Evolutionary conservation across 2,329 filamentous ascomycete species (phyloP), one percentile per base, ranked within the genome.

Genomic region (Verticillium tricorpus): DNA sequence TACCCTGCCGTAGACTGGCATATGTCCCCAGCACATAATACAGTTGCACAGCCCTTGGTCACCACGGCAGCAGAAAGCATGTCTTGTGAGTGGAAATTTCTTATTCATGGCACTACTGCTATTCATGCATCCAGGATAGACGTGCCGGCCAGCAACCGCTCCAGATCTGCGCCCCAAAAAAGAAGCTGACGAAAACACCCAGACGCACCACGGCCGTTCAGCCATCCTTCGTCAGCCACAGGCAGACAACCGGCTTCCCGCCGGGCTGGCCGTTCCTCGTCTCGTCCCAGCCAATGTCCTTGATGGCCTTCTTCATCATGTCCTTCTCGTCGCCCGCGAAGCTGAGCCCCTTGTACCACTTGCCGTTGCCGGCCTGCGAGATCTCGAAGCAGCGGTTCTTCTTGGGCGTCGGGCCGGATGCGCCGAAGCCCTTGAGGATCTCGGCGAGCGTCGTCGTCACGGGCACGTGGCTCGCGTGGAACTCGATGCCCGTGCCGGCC

Each of bases 341-440:
- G 8, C 76, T 77, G 55, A 84, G 68, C 0, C 85, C 86, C 64
- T 80, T 82, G 67, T 84, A 82, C 85, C 87, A 91, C 34, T 73
- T 76, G 0, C 86, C 86, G 28, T 81, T 79, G 0, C 83, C 84
- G 3, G 80, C 82, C 40, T 81, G 76, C 32, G 82, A 75, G 5
- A 87, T 74, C 73, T 88, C 86, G 56, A 80, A 82, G 65, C 88
- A 78, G 62, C 75, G 76, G 67, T 90, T 87, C 69, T 83, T 84
- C 67, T 79, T 79, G 0, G 79, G 67, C 0, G 72, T 67, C 0
- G 77, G 69, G 66, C 88, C 87, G 6, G 70, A 73, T 50, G 84
- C 85, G 0, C 86, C 86, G 39, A 89, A 82, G 0, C 85, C 81
- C 64, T 79, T 76, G 67, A 90, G 77, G 15, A 90, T 71, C 59